Evolutionary conservation across 148 eudicot genomes (phyloP).

Genomic region (Rhododendron molle): DNA sequence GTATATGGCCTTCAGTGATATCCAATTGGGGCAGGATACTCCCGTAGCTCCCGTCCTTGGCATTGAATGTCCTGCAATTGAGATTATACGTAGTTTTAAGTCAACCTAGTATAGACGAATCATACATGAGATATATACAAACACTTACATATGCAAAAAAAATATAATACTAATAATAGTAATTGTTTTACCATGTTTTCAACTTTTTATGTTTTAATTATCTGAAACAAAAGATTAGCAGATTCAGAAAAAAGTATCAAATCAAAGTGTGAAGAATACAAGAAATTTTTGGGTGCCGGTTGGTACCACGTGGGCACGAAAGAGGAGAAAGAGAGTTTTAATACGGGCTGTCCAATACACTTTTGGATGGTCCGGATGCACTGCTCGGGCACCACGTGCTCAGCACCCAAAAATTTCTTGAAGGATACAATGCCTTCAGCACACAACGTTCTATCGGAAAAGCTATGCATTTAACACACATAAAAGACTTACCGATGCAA

Average conservation of each 20-base stretch:
- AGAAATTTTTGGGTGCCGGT: too few species aligned
- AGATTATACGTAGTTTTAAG: not conserved
- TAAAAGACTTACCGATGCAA: conserved; percentile 12
- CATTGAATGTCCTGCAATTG: conserved; percentile 18
- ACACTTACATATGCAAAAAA: not conserved
- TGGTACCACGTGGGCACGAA: too few species aligned
- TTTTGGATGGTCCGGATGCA: accelerated
- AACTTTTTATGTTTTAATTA: not conserved
- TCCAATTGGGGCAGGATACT: conserved; percentile 14
- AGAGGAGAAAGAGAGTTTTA: too few species aligned
- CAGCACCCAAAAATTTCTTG: too few species aligned
- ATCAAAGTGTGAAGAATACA: too few species aligned
- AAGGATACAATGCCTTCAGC: too few species aligned
- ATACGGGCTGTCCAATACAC: too few species aligned
- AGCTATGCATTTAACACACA: not conserved
- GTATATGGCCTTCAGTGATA: not conserved
- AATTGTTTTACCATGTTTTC: not conserved
- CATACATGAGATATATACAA: not conserved
- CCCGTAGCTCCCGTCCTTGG: conserved; percentile 17
- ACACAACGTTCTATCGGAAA: too few species aligned
- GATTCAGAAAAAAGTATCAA: too few species aligned
- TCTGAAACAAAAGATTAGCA: not conserved
- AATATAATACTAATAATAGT: too few species aligned
- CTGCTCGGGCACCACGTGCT: too few species aligned
- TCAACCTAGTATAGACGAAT: too few species aligned